Evolutionary conservation across 2,329 filamentous ascomycete species (phyloP), one percentile per base, ranked within the genome.

Genomic region (Pseudonectria foliicola): DNA sequence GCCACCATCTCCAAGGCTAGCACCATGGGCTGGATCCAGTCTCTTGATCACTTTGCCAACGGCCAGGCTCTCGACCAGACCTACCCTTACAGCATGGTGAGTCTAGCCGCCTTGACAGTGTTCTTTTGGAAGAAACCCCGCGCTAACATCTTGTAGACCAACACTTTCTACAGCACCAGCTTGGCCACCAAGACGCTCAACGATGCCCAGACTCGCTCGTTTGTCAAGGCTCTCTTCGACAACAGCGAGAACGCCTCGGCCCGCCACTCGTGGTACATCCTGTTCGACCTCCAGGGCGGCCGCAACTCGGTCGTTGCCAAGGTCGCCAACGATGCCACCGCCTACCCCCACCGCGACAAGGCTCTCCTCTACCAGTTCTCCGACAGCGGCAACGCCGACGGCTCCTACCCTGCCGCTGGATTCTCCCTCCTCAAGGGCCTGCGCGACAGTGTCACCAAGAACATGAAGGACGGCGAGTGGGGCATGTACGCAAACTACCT

Each of bases 311-410:
- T 55, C 40, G 50, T 67, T 25, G 47, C 60, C 2, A 42, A 53
- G 1, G 29, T 59, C 2, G 18, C 42, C 0, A 38, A 42, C 1
- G 21, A 49, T 7, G 46, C 48, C 7, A 59, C 60, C 2, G 55
- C 64, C 3, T 69, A 62, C 43, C 49, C 55, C 0, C 62, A 66
- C 43, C 62, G 61, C 16, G 57, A 64, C 34, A 63, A 67, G 48
- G 61, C 74, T 13, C 61, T 71, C 2, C 63, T 76, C 3, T 70
- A 66, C 32, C 68, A 76, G 47, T 63, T 73, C 35, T 63, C 64
- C 13, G 69, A 73, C 44, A 50, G 61, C 1, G 55, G 53, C 1
- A 39, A 56, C 33, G 63, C 40, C 27, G 31, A 40, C n/a, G 46
- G 41, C 1, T 16, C 13, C 2, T 62, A 61, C 31, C 61, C 62